Conservation (phyloP, 352 stramenopile genomes). For the Pythium volutum region DNA sequence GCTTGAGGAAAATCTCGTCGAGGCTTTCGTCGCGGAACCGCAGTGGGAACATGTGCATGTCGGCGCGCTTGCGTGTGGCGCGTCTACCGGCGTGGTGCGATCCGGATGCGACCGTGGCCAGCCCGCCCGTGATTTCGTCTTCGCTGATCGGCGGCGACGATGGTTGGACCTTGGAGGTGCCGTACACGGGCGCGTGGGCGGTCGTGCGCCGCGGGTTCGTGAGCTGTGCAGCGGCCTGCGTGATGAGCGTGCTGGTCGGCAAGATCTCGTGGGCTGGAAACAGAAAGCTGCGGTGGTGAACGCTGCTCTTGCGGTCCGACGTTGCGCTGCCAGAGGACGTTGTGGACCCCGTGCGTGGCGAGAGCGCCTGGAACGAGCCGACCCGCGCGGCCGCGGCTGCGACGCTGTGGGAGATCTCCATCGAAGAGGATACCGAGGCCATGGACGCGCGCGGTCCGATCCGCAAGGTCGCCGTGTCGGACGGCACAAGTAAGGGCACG, state of each 20-base stretch:
- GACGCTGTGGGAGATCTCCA: slow-evolving; percentile 1
- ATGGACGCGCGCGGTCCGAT: slow-evolving; percentile 1
- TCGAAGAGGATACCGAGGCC: neutral
- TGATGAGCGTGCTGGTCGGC: slow-evolving; percentile 38
- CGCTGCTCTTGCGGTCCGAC: slow-evolving; percentile 28
- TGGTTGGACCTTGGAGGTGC: slow-evolving; percentile 36
- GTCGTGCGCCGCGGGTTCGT: slow-evolving; percentile 22
- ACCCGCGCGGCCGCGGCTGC: neutral
- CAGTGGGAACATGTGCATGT: slow-evolving; percentile 57
- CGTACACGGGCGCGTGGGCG: slow-evolving; percentile 27
- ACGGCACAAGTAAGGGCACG: slow-evolving; percentile 13
- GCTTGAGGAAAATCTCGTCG: slow-evolving; percentile 70
- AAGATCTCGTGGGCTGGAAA: slow-evolving; percentile 42
- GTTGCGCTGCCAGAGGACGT: slow-evolving; percentile 30
- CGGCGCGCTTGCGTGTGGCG: slow-evolving; percentile 24
- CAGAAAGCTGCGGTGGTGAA: slow-evolving; percentile 39
- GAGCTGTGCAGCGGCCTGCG: slow-evolving; percentile 29
- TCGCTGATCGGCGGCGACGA: slow-evolving; percentile 12
- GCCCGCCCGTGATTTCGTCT: slow-evolving; percentile 2
- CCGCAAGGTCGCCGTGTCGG: slow-evolving; percentile 5
- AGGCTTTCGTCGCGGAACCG: slow-evolving; percentile 54
- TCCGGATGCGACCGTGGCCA: neutral
- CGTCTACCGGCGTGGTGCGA: neutral
- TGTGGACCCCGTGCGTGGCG: slow-evolving; percentile 20
- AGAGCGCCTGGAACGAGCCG: slow-evolving; percentile 17